A percentile compares a stretch with the other conserved stretches of the same genome.
These are phyloP conservation scores for Xylaria sp. DNA, from an alignment of 2,329 filamentous ascomycete species.

Conservation along the genomic window DNA sequence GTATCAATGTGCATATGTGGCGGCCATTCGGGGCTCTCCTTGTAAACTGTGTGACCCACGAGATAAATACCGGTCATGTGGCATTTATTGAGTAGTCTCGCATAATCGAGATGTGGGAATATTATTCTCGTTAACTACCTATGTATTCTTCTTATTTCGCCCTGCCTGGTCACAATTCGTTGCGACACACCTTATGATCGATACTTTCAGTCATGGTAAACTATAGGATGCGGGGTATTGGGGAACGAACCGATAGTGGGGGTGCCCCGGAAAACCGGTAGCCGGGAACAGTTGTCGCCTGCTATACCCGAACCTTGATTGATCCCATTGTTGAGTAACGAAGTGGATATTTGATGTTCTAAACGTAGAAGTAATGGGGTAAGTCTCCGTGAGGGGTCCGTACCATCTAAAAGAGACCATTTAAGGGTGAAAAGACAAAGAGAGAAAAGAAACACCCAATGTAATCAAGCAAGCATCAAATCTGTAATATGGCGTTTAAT, in stretches of 20 bases:
- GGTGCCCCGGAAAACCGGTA: no score
- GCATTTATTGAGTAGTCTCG: background rate
- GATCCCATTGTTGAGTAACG: background rate
- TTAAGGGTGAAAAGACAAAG: no score
- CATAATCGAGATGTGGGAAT: background rate
- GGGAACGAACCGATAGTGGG: background rate
- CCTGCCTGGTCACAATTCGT: background rate
- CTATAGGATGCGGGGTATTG: slow-evolving; percentile 8
- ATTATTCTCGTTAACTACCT: no score
- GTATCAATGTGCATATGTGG: background rate
- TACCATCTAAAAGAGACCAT: background rate
- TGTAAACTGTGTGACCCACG: background rate
- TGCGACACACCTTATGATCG: background rate
- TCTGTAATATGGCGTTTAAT: slow-evolving; percentile 10
- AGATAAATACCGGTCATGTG: background rate
- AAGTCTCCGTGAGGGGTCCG: no score
- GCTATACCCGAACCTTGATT: background rate
- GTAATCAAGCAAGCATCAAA: background rate
- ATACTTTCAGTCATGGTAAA: background rate
- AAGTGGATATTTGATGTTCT: no score
- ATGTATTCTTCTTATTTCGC: background rate
- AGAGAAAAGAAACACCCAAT: background rate
- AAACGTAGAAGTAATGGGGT: no score
- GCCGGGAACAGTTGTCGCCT: background rate
- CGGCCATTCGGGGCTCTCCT: slow-evolving; percentile 2